Evolutionary conservation across 495 filamentous ascomycete genomes (phyloP).

Genomic region (Bathelium albidoporum): DNA sequence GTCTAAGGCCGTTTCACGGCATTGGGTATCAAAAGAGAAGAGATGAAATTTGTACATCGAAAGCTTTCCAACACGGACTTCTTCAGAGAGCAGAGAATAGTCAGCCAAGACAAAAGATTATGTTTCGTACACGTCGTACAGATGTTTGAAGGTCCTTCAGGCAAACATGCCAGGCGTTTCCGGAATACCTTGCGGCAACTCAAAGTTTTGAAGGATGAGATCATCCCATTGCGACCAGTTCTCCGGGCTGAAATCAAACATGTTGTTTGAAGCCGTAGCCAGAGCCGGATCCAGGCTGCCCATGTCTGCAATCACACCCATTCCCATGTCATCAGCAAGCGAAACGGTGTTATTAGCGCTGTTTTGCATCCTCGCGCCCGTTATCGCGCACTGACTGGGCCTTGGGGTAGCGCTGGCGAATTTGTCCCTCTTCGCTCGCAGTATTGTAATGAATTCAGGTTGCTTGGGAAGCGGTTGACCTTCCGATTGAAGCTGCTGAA

Average conservation of each 20-base stretch:
- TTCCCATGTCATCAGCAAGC: not conserved
- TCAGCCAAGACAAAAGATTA: too few species aligned
- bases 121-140: too few species aligned
- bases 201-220: not conserved
- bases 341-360: too few species aligned
- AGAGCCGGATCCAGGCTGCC: not conserved
- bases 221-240: constrained; percentile 2
- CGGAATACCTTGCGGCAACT: not conserved
- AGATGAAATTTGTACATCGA: too few species aligned
- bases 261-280: not conserved
- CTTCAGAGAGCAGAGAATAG: too few species aligned
- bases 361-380: not conserved
- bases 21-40: too few species aligned
- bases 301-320: not conserved
- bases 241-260: not conserved
- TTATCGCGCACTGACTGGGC: not conserved
- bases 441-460: constrained; percentile 6
- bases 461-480: not conserved
- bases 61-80: too few species aligned
- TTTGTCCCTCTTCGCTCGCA: not conserved
- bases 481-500: not conserved
- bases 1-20: too few species aligned
- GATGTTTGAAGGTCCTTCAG: too few species aligned
- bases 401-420: not conserved
- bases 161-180: not conserved